These are phyloP conservation scores for Insectozyma bohioensis DNA, from an alignment of 1,139 yeast genomes.

Conservation along the genomic window DNA sequence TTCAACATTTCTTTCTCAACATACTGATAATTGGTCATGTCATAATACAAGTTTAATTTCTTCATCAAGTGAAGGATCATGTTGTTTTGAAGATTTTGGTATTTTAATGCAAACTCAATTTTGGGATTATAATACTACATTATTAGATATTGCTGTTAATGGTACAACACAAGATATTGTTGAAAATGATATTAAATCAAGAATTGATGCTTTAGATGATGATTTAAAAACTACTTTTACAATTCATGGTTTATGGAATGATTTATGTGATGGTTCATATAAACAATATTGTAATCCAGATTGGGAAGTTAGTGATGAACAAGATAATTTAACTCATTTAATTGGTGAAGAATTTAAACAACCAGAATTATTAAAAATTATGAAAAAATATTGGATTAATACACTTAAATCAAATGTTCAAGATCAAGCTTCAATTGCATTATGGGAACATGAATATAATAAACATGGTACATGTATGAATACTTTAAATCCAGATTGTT, in stretches of 20 bases:
- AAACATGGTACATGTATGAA: conserved; percentile 49
- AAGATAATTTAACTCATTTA: conserved; percentile 30
- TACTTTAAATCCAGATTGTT: conserved; percentile 38
- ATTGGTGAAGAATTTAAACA: conserved; percentile 30
- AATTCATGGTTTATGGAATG: conserved; percentile 45
- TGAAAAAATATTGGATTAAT: conserved; percentile 39
- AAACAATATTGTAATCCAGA: conserved; percentile 31
- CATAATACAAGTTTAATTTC: conserved; percentile 26
- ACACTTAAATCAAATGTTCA: conserved; percentile 34
- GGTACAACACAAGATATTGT: conserved; percentile 18
- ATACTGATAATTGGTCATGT: conserved; percentile 24
- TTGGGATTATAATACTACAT: conserved; percentile 37
- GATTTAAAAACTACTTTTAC: conserved; percentile 28
- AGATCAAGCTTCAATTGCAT: conserved; percentile 23
- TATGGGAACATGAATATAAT: conserved; percentile 47
- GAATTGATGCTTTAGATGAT: conserved; percentile 10
- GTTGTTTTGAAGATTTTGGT: conserved; percentile 38
- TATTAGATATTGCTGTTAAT: conserved; percentile 20
- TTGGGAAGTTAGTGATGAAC: conserved; percentile 26
- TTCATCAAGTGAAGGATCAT: conserved; percentile 19
- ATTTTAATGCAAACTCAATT: conserved; percentile 40
- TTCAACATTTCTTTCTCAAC: conserved; percentile 9
- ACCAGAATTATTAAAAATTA: conserved; percentile 28
- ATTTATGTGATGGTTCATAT: conserved; percentile 38
- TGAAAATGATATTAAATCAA: conserved; percentile 10